Evolutionary conservation across 495 filamentous ascomycete genomes (phyloP), one percentile per base, ranked within the genome.

Genomic region (Clohesyomyces aquaticus): DNA sequence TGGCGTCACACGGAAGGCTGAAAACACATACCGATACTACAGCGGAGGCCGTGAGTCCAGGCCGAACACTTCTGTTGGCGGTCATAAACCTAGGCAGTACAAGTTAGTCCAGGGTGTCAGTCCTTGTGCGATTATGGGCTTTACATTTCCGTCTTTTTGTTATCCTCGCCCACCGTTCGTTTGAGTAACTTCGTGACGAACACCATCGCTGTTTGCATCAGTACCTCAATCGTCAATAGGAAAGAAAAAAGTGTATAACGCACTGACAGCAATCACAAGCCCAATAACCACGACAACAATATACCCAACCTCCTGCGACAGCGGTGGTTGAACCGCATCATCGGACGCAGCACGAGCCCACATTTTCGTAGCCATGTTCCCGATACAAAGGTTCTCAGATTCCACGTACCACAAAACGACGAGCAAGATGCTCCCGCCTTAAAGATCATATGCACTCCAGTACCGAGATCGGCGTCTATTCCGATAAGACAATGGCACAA

Each of bases 121-220:
- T n/a, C n/a, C n/a, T n/a, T n/a, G n/a, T n/a, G n/a, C n/a, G n/a
- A n/a, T n/a, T n/a, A n/a, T n/a, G n/a, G n/a, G n/a, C n/a, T n/a
- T n/a, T n/a, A 82, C 79, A 82, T 82, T 61, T 82, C 79, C 2
- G 78, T 78, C 32, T 76, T 77, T 12, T 71, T 76, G 18, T 77
- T 78, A 51, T 81, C 79, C 46, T 81, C 79, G n/a, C 61, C 61
- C 6, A 65, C 61, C 0, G 61, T 65, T 16, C 55, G 23, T 26
- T 65, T 65, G 19, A 65, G 25, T 3, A 65, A 9, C 27, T 55
- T 57, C 1, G 61, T 65, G 8, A 59, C 42, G 35, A 59, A 65
- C 12, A 65, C 47, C 61, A 57, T 63, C 9, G 38, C 60, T 63
- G 28, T 2, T 12, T 11, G 1, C n/a, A n/a, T 38, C 21, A 22